Base-by-base conservation (phyloP, 2,329 filamentous ascomycete species). In the Rutstroemia sp. region DNA sequence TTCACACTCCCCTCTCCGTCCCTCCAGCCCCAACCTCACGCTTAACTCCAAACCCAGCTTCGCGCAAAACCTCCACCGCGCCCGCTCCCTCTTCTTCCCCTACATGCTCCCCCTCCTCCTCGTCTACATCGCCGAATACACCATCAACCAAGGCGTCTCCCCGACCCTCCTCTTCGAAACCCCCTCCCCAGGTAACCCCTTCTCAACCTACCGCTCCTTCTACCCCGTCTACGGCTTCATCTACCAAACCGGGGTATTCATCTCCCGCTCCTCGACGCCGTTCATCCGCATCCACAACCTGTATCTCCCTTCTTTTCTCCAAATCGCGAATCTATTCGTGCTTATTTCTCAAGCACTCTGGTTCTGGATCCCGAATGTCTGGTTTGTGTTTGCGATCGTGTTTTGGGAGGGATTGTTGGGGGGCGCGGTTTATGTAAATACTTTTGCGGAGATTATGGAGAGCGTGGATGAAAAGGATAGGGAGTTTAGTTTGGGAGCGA, bases 331-430 rank as follows among this genome's bases (percentile, higher is more conserved):
- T 65, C 77, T 97, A 2, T 69, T 76, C 4, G 60, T 95, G 0
- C 78, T 99, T 17, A 84, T 83, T 0, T 69, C 86, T 0, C 92
- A 99, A 63, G 86, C 90, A 0, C 68, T 96, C 60, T 84, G 86
- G 67, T 79, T 87, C 68, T 95, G 94, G 67, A 81, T 97, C 16
- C 92, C 92, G 0, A 88, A 76, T 25, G 88, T 96, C 23, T 96
- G 90, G 68, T 65, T 96, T n/a, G 76, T 97, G 1, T 96, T 96
- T 66, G 58, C 81, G 21, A 76, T 97, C 58, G 78, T 96, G 19
- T 94, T 97, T 67, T 97, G 92, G 92, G 94, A 97, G 70, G 94
- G 94, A 0, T 71, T 97, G 12, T 76, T 99, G 0, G 94, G 94
- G 0, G 94, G 94, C 0, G 78, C 90, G 3, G 94, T 97, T 0